phyloP scores from a whole-genome alignment of 2,329 filamentous ascomycete species.

The Colletotrichum chrysophilum region DNA sequence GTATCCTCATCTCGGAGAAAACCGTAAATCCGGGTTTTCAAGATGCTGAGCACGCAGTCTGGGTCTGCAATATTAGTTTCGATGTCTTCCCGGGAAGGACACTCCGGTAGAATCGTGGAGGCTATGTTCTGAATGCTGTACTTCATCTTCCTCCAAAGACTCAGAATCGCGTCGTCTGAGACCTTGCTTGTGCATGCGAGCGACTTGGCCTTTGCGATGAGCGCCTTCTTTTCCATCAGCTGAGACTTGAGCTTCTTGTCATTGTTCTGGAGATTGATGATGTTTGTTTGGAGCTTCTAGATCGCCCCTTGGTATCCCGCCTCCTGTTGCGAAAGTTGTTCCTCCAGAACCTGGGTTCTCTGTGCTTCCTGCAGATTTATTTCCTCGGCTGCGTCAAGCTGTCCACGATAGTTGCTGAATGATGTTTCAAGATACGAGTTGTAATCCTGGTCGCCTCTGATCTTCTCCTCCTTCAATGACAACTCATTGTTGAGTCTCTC shows the following conservation, averaged over 20 bases:
- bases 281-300: not conserved
- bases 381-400: too few relatives aligned
- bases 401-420: too few relatives aligned
- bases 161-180: constrained; percentile 11
- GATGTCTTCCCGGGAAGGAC: not conserved
- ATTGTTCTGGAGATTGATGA: not conserved
- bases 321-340: not conserved
- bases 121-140: constrained; percentile 24
- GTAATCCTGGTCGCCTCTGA: too few relatives aligned
- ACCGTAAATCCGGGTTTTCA: not conserved
- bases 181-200: constrained; percentile 15
- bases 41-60: not conserved
- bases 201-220: not conserved
- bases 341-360: fast-evolving
- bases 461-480: too few relatives aligned
- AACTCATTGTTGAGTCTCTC: too few relatives aligned
- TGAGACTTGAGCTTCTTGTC: not conserved
- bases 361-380: too few relatives aligned
- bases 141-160: constrained; percentile 21
- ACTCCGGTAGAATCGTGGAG: not conserved
- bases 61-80: not conserved
- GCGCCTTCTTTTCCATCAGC: not conserved
- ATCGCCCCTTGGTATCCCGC: not conserved
- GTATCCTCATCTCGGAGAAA: not conserved
- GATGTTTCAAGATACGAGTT: too few relatives aligned